Evolutionary conservation across 345 rosid species (phyloP), one percentile per base, ranked within the genome.

Genomic region (Raphanus sativus): DNA sequence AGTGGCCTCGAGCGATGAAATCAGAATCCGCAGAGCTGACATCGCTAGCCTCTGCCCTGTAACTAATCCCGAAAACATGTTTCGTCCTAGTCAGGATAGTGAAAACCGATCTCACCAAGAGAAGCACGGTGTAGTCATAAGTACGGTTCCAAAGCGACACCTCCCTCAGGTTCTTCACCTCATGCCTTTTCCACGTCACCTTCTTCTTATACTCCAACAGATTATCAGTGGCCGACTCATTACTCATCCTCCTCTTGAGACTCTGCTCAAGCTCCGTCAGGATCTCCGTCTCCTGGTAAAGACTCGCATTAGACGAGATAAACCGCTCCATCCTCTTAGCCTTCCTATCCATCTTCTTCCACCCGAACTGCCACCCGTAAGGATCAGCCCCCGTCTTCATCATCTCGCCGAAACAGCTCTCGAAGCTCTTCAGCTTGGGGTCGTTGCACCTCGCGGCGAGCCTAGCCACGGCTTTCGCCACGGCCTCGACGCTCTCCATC

Each of bases 261-360:
- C 87, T 87, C 82, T 92, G 99, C 67, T 91, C 93, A 48, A 87
- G 85, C 75, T 92, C 98, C 2, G 86, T 78, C 32, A 95, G 87
- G 77, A 87, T 77, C 85, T 95, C 99, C 89, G 91, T 92, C 87
- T 91, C 99, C 76, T 92, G 99, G 64, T 91, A 91, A 66, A 95
- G 78, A 67, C 81, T 86, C 4, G 89, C 92, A 71, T 95, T 95
- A 10, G 86, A 82, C 0, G 88, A 87, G 67, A 95, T 85, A 45
- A 86, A 92, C 15, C 84, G 90, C 73, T 92, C 94, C 94, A 95
- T 92, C 85, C 90, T 92, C 86, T 87, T 92, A 9, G 81, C 89
- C 78, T 92, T 92, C 50, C 75, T 83, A 62, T 89, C 98, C 99
- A 95, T 95, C 74, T 92, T 92, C 85, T 84, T 91, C 80, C 81